Evolutionary conservation across 768 basidiomycete genomes (phyloP).

Genomic region (Tylopilus felleus): DNA sequence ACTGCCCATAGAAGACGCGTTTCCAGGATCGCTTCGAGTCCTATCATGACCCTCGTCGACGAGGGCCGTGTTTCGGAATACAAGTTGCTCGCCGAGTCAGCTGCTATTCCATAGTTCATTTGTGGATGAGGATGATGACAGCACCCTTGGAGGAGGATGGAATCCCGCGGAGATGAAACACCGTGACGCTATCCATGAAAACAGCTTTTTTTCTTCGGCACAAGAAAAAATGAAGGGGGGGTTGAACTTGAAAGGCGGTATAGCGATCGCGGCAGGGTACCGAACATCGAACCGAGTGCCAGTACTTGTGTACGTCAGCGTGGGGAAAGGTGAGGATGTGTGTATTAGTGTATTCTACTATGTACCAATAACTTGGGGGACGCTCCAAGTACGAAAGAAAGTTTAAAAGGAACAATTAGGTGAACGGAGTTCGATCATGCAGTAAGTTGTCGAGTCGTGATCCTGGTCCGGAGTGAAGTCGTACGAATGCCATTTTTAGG

Average conservation of each 20-base stretch:
- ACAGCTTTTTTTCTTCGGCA: background rate
- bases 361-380: slow-evolving; percentile 12
- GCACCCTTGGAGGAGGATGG: too few relatives aligned
- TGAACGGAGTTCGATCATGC: slow-evolving; percentile 14
- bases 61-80: too few relatives aligned
- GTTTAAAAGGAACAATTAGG: slow-evolving; percentile 19
- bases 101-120: too few relatives aligned
- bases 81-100: too few relatives aligned
- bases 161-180: background rate
- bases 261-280: background rate
- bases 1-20: too few relatives aligned
- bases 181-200: too few relatives aligned
- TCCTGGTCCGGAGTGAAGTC: slow-evolving; percentile 24
- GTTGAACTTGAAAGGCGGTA: background rate
- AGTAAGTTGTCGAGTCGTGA: slow-evolving; percentile 21
- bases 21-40: too few relatives aligned
- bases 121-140: too few relatives aligned
- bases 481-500: slow-evolving; percentile 26
- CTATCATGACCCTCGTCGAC: too few relatives aligned
- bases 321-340: background rate
- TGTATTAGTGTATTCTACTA: slow-evolving; percentile 18
- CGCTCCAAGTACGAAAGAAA: slow-evolving; percentile 2
- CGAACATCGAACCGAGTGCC: background rate
- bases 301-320: background rate
- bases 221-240: too few relatives aligned